Percentiles rank a stretch among this genome's conserved stretches.
Conservation (phyloP, 2,329 filamentous ascomycete species). For the Penicillium crustosum region DNA sequence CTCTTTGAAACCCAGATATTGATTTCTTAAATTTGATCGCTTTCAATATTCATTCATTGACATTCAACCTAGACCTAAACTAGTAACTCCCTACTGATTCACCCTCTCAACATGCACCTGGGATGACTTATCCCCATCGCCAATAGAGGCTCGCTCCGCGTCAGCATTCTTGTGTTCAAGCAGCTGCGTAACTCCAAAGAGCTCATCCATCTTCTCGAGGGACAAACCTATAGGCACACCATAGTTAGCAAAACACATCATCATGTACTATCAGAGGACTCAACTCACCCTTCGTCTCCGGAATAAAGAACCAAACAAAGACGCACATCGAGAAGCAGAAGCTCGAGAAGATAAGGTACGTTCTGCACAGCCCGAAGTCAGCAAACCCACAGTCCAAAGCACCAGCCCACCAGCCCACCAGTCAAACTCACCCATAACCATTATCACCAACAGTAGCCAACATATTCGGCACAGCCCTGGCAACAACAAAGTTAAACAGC, state of each 20-base stretch:
- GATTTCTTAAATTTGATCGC: not conserved
- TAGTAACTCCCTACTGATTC: not conserved
- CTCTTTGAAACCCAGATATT: not conserved
- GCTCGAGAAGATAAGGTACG: constrained; percentile 67
- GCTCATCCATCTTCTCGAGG: constrained; percentile 65
- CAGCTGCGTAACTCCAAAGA: constrained; percentile 61
- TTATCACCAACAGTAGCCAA: constrained; percentile 54
- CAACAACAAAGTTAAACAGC: constrained; percentile 74
- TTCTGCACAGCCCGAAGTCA: constrained; percentile 48
- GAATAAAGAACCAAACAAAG: constrained; percentile 68
- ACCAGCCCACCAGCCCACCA: not conserved
- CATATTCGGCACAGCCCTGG: constrained; percentile 67
- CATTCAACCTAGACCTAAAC: not conserved
- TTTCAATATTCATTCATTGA: not conserved
- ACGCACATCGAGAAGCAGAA: constrained; percentile 66
- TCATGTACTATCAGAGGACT: not conserved
- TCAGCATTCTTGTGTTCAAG: constrained; percentile 23
- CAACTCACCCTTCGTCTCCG: constrained; percentile 66
- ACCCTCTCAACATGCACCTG: constrained; percentile 17
- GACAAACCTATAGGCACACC: constrained; percentile 37
- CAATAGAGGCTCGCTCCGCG: constrained; percentile 15
- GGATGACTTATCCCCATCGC: constrained; percentile 10
- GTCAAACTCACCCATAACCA: constrained; percentile 48
- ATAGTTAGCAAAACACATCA: not conserved
- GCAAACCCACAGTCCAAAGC: constrained; percentile 27